Evolutionary conservation across 2,329 filamentous ascomycete genomes (phyloP), one percentile per base, ranked within the genome.

Genomic region (Epichloe uncinata): DNA sequence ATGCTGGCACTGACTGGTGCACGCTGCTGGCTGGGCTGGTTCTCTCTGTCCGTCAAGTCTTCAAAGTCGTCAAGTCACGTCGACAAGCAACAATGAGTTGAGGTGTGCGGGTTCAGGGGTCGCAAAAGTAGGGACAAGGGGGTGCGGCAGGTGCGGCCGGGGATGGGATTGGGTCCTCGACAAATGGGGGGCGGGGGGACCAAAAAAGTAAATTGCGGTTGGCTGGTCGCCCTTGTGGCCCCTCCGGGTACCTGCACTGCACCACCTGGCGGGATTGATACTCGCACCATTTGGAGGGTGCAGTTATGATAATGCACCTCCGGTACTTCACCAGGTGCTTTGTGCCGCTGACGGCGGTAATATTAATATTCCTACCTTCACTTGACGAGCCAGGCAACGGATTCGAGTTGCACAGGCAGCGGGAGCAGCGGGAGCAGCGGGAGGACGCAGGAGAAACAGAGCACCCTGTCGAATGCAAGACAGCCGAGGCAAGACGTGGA

Each of bases 141-240:
- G 46, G 30, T 48, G 12, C 13, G 22, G 42, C 42, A 38, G 35
- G 35, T 44, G 34, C 41, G 33, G 33, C 38, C 40, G 37, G 47
- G 48, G n/a, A n/a, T 5, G 30, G 33, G 42, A 44, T 44, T 40
- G 50, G 47, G 4, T 44, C 20, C 38, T 35, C 18, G 36, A 45
- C 42, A 30, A 41, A 33, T 40, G 2, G 22, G 22, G 35, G n/a
- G n/a, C 37, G 3, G 42, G 49, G 33, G 33, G 20, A 9, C 12
- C 18, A 18, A 47, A 50, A 41, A 41, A 45, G 48, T 45, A 49
- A 49, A 49, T 49, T 49, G 16, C 42, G 35, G 20, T 45, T 40
- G n/a, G 9, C 20, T 13, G 7, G 20, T 26, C 35, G 44, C 37
- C 34, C 38, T 33, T 22, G 41, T 34, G 18, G 42, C 48, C 16